A percentile compares a stretch with the other conserved stretches of the same genome.
These are phyloP conservation scores for Hevea brasiliensis DNA, from an alignment of 345 rosid species.

Conservation along the genomic window DNA sequence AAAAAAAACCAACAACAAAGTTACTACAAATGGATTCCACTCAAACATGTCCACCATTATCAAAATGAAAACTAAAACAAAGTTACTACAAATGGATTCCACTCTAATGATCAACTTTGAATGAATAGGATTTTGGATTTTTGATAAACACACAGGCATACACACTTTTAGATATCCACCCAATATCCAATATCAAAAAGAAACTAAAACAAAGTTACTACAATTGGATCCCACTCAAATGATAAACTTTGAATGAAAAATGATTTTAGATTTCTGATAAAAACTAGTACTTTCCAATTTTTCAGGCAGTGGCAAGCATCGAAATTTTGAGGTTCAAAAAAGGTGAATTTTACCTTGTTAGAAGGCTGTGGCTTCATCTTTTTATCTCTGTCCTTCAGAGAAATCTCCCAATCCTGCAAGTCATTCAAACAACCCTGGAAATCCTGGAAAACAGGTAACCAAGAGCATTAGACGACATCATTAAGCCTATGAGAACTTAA, in stretches of 20 bases:
- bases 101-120: neutral
- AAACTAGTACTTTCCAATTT: too few relatives aligned
- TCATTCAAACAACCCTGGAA: conserved; percentile 88
- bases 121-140: too few relatives aligned
- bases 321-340: neutral
- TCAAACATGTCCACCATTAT: neutral
- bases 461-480: neutral
- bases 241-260: neutral
- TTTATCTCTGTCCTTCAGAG: conserved; percentile 61
- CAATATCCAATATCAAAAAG: neutral
- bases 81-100: too few relatives aligned
- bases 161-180: neutral
- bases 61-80: neutral
- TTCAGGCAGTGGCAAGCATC: neutral
- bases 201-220: neutral
- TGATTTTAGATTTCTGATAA: too few relatives aligned
- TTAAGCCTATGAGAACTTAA: neutral
- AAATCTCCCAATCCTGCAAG: conserved; percentile 94
- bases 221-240: neutral
- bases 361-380: conserved; percentile 50
- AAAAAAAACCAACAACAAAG: too few relatives aligned
- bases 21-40: too few relatives aligned
- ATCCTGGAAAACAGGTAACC: conserved; percentile 48
- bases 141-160: too few relatives aligned
- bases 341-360: conserved; percentile 14